phyloP scores from a whole-genome alignment of 148 eudicot genomes.

The Cornus controversa region DNA sequence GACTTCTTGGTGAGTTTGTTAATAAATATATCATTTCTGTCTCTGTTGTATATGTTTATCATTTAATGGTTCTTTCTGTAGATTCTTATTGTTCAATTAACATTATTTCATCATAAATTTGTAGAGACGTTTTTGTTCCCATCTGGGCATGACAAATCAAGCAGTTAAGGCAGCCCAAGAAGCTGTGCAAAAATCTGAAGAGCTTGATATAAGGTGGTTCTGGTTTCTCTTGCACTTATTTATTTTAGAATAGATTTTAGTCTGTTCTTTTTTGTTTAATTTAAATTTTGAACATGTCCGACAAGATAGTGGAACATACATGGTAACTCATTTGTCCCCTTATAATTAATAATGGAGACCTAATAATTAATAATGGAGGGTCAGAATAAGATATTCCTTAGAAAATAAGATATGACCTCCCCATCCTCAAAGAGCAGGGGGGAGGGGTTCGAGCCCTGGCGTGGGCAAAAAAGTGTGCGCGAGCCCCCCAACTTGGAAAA shows the following conservation, averaged over 20 bases:
- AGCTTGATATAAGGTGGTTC: conserved; percentile 27
- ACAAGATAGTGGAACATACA: neutral
- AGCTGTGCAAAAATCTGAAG: conserved; percentile 24
- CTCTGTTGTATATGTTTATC: neutral
- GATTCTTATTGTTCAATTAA: neutral
- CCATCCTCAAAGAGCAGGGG: too few species aligned
- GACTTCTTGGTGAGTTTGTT: conserved; percentile 44
- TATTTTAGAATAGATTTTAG: neutral
- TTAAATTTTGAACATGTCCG: neutral
- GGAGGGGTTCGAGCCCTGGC: too few species aligned
- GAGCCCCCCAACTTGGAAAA: too few species aligned
- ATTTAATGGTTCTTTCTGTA: neutral
- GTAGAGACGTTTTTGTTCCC: conserved; percentile 32
- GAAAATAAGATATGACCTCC: too few species aligned
- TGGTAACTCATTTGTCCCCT: too few species aligned
- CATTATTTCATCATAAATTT: neutral
- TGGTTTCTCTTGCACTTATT: neutral
- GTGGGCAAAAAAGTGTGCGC: too few species aligned
- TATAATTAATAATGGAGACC: too few species aligned
- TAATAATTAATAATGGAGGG: too few species aligned
- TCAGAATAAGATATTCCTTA: too few species aligned
- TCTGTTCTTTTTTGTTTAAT: neutral
- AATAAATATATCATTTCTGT: neutral
- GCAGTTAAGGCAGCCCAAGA: conserved; percentile 34
- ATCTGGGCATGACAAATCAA: conserved; percentile 28